phyloP scores from a whole-genome alignment of 1,284 basidiomycete species.

The Hymenochaete sp. region DNA sequence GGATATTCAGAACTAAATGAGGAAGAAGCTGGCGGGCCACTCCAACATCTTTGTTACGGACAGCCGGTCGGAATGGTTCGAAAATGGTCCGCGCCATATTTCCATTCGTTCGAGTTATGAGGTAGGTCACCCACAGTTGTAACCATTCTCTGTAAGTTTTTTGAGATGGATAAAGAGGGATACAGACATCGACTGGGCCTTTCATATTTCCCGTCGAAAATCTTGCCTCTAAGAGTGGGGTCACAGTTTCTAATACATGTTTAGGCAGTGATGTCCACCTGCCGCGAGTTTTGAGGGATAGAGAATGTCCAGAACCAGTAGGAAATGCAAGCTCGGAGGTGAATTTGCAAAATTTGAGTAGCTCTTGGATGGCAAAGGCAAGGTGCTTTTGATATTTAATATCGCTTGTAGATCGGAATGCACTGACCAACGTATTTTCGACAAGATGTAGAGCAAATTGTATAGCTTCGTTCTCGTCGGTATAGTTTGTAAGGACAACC shows the following conservation, averaged over 20 bases:
- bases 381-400: constrained; percentile 87
- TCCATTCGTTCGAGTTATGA: constrained; percentile 67
- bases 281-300: constrained; percentile 57
- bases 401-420: constrained; percentile 90
- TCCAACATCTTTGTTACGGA: constrained; percentile 83
- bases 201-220: constrained; percentile 44
- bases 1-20: constrained; percentile 82
- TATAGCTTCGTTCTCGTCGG: constrained; percentile 71
- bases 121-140: constrained; percentile 79
- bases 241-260: constrained; percentile 80
- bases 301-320: constrained; percentile 28
- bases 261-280: constrained; percentile 78
- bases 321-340: constrained; percentile 58
- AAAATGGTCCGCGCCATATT: constrained; percentile 63
- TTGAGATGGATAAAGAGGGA: constrained; percentile 73
- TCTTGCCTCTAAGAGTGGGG: constrained; percentile 76
- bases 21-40: constrained; percentile 89
- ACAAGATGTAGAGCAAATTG: constrained; percentile 85
- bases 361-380: constrained; percentile 89
- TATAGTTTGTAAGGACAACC: constrained; percentile 78
- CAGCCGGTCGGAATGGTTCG: constrained; percentile 67
- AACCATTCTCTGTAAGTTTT: constrained; percentile 94
- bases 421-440: constrained; percentile 79
- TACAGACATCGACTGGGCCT: constrained; percentile 30
- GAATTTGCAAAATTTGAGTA: constrained; percentile 86